Evolutionary conservation across 331 rosid genomes (phyloP), one percentile per base, ranked within the genome.

Genomic region (Quercus tomentella): DNA sequence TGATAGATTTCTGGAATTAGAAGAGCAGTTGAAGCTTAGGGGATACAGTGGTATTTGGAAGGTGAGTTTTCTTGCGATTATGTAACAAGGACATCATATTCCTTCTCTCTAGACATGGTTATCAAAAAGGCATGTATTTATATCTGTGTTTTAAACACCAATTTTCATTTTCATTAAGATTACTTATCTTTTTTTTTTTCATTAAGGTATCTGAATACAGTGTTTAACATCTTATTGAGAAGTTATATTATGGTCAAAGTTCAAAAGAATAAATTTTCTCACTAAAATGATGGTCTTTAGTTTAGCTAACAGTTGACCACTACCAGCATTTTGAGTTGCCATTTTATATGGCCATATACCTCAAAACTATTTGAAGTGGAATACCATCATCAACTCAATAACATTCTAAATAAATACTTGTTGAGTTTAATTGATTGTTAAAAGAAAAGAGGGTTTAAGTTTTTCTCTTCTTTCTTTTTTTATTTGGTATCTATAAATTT

Each of bases 1-100:
- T 81, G 99, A 95, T 86, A 90, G 81, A 87, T 95, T 91, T 86
- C 73, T 76, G 9, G 97, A 93, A 62, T 83, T 93, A 63, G 91
- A 79, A 77, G 96, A 95, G 78, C 91, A 87, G 75, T 86, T 95
- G 72, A 90, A 72, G 83, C 71, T 56, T 82, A 86, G 84, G 81
- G 99, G 99, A 66, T 93, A 90, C 85, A 79, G 33, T 65, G 97
- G 98, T 84, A 84, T 86, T 80, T 93, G 98, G 97, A 93, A 93
- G 98, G 97, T 95, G 82, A 18, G 91, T 88, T 77, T 15, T 77
- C 69, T 76, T 78, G 72, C 63, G 21, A 76, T 61, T 80, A 55
- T 75, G 52, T 77, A 66, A 70, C 80, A 80, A 69, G 68, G 45
- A 77, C 83, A 63, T 37, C 57, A 30, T 77, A 51, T 61, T 56